Percentiles rank a stretch among this genome's conserved stretches.
These are phyloP conservation scores for Silene coronaria DNA, from an alignment of 179 eudicot species.

Conservation along the genomic window DNA sequence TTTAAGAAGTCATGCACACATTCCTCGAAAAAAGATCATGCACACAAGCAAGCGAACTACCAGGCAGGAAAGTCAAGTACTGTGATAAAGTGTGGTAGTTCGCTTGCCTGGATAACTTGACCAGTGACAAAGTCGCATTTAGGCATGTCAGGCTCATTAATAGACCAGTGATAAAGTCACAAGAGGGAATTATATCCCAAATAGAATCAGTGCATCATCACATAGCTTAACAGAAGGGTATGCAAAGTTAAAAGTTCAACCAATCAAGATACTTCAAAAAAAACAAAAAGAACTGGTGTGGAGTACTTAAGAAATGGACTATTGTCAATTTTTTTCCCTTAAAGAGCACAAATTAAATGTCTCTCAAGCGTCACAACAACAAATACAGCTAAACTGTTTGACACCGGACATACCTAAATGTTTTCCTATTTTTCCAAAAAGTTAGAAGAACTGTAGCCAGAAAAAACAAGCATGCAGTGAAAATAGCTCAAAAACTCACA, in stretches of 20 bases:
- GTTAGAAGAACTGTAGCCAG: neutral
- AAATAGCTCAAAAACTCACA: slow-evolving; percentile 32
- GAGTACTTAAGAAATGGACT: neutral
- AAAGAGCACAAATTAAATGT: neutral
- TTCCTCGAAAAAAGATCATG: neutral
- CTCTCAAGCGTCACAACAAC: neutral
- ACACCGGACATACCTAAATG: neutral
- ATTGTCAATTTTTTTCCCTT: neutral
- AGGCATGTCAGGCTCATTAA: neutral
- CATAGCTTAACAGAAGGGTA: neutral
- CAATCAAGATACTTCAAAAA: too few relatives aligned
- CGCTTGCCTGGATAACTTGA: too few relatives aligned
- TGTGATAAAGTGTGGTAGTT: too few relatives aligned
- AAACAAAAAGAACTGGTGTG: too few relatives aligned
- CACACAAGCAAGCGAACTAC: neutral
- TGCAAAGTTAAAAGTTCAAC: neutral
- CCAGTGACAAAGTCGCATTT: too few relatives aligned
- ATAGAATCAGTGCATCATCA: neutral
- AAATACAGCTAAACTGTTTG: neutral
- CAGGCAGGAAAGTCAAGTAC: too few relatives aligned
- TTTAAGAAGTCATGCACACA: too few relatives aligned
- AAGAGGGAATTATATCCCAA: neutral
- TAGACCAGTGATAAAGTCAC: neutral
- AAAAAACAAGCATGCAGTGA: slow-evolving; percentile 5
- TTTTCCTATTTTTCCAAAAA: neutral